Evolutionary conservation across 2,329 filamentous ascomycete genomes (phyloP).

Genomic region (Phoma sp.): DNA sequence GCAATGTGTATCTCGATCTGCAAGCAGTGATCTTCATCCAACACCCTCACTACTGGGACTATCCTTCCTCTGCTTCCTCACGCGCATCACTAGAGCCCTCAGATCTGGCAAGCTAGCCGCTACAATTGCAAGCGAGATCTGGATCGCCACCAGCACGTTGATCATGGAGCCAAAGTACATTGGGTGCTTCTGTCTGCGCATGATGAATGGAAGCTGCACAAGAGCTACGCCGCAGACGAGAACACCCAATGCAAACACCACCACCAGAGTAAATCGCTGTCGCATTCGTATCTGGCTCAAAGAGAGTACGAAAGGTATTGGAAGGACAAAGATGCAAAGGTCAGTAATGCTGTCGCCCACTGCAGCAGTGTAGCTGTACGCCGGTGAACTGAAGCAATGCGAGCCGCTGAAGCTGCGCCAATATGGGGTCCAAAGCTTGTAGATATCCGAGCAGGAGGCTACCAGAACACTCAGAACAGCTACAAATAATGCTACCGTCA

Average conservation of each 20-base stretch:
- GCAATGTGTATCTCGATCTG: neutral
- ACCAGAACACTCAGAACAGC: constrained; percentile 32
- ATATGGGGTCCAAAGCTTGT: constrained; percentile 29
- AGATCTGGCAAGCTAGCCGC: constrained; percentile 36
- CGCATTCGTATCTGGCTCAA: constrained; percentile 27
- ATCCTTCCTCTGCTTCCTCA: neutral
- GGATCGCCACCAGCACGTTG: constrained; percentile 35
- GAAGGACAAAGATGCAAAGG: constrained; percentile 34
- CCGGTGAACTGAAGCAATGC: constrained; percentile 33
- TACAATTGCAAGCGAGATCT: constrained; percentile 34
- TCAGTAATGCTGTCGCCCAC: constrained; percentile 36
- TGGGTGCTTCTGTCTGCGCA: constrained; percentile 22
- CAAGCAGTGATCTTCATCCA: neutral
- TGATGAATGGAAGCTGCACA: constrained; percentile 37
- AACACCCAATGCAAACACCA: constrained; percentile 35
- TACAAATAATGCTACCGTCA: constrained; percentile 27
- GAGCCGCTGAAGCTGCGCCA: constrained; percentile 30
- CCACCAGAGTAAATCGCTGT: constrained; percentile 29
- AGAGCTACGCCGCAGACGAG: constrained; percentile 36
- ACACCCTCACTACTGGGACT: constrained; percentile 8
- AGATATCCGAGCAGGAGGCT: constrained; percentile 30
- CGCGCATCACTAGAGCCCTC: constrained; percentile 26
- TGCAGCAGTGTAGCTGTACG: constrained; percentile 36
- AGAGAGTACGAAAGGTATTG: constrained; percentile 33
- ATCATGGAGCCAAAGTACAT: constrained; percentile 35